These are phyloP conservation scores for Bidens hawaiensis DNA, from an alignment of 140 eudicot species.

Conservation along the genomic window DNA sequence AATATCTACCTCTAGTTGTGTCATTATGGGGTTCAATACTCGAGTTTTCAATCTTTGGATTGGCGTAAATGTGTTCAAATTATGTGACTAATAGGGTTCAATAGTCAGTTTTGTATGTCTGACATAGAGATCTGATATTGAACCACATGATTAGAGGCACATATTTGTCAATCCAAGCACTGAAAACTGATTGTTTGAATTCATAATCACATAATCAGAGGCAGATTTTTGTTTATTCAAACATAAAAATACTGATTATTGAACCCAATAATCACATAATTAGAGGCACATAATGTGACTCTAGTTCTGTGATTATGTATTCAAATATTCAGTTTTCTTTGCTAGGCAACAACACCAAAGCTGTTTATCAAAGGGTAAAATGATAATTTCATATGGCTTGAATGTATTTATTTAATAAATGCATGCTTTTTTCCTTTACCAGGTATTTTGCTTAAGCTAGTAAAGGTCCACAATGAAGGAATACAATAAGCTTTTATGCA, in stretches of 20 bases:
- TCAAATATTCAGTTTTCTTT: not conserved
- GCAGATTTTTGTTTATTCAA: not conserved
- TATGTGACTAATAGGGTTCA: not conserved
- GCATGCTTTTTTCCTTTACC: not conserved
- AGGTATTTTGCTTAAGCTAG: not conserved
- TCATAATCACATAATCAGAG: not conserved
- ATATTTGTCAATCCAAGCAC: not conserved
- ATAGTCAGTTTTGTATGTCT: not conserved
- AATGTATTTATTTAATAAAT: not conserved
- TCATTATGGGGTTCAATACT: not conserved
- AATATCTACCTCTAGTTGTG: not conserved
- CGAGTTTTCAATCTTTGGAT: not conserved
- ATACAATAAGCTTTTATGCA: not conserved
- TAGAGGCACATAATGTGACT: not conserved
- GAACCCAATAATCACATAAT: not conserved
- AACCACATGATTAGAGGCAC: not conserved
- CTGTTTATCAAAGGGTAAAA: not conserved
- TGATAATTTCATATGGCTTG: not conserved
- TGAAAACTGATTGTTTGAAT: not conserved
- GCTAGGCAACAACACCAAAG: not conserved
- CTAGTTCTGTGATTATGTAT: not conserved
- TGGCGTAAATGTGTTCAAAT: not conserved
- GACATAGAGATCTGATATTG: too few species aligned
- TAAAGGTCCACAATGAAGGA: conserved; percentile 11
- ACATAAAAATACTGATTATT: not conserved